These are phyloP conservation scores for Rutidosis leptorrhynchoides DNA, from an alignment of 129 eudicot genomes.

Conservation along the genomic window DNA sequence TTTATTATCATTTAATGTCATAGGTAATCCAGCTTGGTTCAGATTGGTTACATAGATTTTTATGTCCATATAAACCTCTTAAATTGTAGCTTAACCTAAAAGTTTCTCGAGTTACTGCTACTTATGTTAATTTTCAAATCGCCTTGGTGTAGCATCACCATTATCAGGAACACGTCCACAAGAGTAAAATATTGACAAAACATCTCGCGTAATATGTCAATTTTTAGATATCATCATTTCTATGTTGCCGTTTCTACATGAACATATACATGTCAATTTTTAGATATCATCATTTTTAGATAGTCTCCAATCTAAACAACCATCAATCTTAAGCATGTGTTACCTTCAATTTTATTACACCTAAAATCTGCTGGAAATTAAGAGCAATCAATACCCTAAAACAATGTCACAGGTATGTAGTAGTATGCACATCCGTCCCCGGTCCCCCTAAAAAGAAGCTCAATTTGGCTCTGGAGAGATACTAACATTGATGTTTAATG, in stretches of 20 bases:
- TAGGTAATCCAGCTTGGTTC: conserved; percentile 18
- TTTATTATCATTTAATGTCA: background rate
- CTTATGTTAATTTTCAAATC: background rate
- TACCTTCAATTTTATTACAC: conserved; percentile 3
- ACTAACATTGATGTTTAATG: background rate
- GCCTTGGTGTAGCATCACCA: conserved; percentile 11
- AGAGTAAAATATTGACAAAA: conserved; percentile 2
- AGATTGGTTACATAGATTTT: background rate
- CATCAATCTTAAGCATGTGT: background rate
- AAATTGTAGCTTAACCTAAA: conserved; percentile 8
- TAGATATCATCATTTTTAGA: conserved; percentile 12
- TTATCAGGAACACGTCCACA: conserved; percentile 10
- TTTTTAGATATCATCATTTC: conserved; percentile 15
- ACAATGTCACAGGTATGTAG: background rate
- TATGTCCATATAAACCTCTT: background rate
- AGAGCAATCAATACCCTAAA: conserved; percentile 7
- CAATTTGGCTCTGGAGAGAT: background rate
- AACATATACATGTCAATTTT: conserved; percentile 12
- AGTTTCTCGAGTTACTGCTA: conserved; percentile 8
- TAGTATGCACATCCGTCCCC: conserved; percentile 4
- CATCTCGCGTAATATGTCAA: background rate
- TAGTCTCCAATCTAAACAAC: background rate
- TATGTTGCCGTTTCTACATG: background rate
- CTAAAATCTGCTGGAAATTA: background rate
- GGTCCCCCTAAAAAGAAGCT: conserved; percentile 11